These are phyloP conservation scores for Russula lepida DNA, from an alignment of 768 basidiomycete species.

Conservation along the genomic window DNA sequence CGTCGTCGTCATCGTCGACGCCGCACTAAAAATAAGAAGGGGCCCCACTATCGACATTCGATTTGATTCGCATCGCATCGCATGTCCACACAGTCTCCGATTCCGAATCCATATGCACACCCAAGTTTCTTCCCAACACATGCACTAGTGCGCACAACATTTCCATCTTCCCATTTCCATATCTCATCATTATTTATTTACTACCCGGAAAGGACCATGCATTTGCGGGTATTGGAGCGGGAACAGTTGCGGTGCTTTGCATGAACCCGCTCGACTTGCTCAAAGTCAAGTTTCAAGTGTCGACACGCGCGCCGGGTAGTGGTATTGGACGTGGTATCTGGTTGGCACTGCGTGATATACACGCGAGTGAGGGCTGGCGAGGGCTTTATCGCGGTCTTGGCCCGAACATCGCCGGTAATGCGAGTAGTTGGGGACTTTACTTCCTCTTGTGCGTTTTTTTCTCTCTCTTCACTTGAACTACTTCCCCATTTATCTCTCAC, in stretches of 20 bases:
- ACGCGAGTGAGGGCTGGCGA: slow-evolving; percentile 63
- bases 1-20: background rate
- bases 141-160: slow-evolving; percentile 26
- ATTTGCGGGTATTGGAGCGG: slow-evolving; percentile 86
- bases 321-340: slow-evolving; percentile 71
- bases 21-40: too few relatives aligned
- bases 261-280: slow-evolving; percentile 97
- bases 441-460: slow-evolving; percentile 78
- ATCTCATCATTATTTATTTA: too few relatives aligned
- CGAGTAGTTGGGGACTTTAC: slow-evolving; percentile 95
- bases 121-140: slow-evolving; percentile 24
- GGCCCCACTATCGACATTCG: background rate
- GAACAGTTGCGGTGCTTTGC: slow-evolving; percentile 83
- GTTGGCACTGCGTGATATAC: slow-evolving; percentile 62
- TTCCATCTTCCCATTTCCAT: background rate
- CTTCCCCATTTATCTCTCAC: background rate
- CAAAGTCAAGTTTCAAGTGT: slow-evolving; percentile 90
- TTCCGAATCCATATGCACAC: slow-evolving; percentile 2
- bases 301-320: slow-evolving; percentile 52
- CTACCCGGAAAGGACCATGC: slow-evolving; percentile 85
- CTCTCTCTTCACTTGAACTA: background rate
- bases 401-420: slow-evolving; percentile 90
- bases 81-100: slow-evolving; percentile 7
- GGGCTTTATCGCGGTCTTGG: slow-evolving; percentile 88
- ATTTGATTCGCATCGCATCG: background rate